Base-by-base conservation (phyloP, 305 asterid species). In the Solanum hybrid region DNA sequence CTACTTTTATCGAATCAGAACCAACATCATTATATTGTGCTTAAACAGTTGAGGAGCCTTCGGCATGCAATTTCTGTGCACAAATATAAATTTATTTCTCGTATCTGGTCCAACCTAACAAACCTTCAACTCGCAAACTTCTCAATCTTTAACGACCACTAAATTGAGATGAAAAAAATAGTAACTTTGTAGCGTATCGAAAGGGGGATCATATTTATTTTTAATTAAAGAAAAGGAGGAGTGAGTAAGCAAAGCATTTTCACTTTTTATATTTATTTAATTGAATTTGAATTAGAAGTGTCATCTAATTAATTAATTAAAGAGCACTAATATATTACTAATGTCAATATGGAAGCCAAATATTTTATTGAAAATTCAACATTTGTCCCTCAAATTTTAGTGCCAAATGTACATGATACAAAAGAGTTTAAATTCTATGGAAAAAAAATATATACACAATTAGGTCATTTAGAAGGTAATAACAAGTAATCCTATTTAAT, bases 61-160 rank as follows among this genome's bases (percentile, higher is more conserved):
- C 5, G 26, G 2, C 2, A 7, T 20, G 2, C 4, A 20, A 61
- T 61, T 7, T 61, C 0, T 61, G 4, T 20, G 2, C 26, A 20
- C 0, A 61, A 61, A 61, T 20, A 20, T 61, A 3, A 0, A 61
- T 61, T 61, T 20, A 61, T 61, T 61, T 20, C 1, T 61, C 5
- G 10, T 20, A 61, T 0, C 0, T 7, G 11, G 0, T 1, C 2
- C 4, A 20, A 57, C 0, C 10, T 61, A 0, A 0, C 10, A 57
- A 2, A 6, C 3, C 3, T 57, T 15, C 0, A 57, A 57, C 4
- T 57, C 24, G 10, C 10, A 57, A 15, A 57, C 0, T 17, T 61
- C 2, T 20, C n/a, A 1, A 57, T 61, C 5, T 3, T 7, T 61
- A 61, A 61, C 26, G 3, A 61, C 10, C 5, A 61, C n/a, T 61